Percentiles rank a stretch among this genome's conserved stretches.
Evolutionary conservation across 2,329 filamentous ascomycete species (phyloP).

Genomic region (Pyrenochaeta sp.): DNA sequence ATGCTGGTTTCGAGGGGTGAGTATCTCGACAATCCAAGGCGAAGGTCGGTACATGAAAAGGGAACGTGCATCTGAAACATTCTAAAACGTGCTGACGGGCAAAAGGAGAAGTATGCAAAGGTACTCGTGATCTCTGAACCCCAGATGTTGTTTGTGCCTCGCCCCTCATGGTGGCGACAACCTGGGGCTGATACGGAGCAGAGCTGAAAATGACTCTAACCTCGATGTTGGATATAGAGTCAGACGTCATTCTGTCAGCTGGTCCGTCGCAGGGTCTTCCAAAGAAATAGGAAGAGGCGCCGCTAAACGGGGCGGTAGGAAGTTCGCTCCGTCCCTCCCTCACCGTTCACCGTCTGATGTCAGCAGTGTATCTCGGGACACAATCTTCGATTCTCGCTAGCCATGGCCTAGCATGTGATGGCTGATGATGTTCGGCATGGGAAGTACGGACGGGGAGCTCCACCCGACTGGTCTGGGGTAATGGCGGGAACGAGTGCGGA

Average conservation of each 20-base stretch:
- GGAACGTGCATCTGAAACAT: background rate
- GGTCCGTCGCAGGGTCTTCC: background rate
- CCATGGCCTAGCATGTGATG: conserved; percentile 3
- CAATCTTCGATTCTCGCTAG: background rate
- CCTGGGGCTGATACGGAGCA: conserved; percentile 3
- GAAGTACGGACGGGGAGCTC: background rate
- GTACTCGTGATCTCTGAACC: conserved; percentile 1
- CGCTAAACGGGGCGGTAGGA: conserved; percentile 7
- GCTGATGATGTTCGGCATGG: background rate
- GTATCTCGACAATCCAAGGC: background rate
- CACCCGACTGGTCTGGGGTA: conserved; percentile 8
- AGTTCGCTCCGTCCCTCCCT: conserved; percentile 18
- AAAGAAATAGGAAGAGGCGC: background rate
- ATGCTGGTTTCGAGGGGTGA: background rate
- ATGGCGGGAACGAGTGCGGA: conserved; percentile 8
- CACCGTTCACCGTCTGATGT: conserved; percentile 23
- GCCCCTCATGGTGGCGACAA: conserved; percentile 1
- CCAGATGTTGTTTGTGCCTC: background rate
- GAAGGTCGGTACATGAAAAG: too few relatives aligned
- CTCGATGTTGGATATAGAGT: background rate
- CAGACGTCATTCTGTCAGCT: conserved; percentile 2
- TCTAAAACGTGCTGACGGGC: background rate
- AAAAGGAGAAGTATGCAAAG: background rate
- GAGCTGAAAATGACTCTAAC: background rate
- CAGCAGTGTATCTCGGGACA: conserved; percentile 13